These are phyloP conservation scores for Moringa oleifera DNA, from an alignment of 345 rosid species.

Conservation along the genomic window DNA sequence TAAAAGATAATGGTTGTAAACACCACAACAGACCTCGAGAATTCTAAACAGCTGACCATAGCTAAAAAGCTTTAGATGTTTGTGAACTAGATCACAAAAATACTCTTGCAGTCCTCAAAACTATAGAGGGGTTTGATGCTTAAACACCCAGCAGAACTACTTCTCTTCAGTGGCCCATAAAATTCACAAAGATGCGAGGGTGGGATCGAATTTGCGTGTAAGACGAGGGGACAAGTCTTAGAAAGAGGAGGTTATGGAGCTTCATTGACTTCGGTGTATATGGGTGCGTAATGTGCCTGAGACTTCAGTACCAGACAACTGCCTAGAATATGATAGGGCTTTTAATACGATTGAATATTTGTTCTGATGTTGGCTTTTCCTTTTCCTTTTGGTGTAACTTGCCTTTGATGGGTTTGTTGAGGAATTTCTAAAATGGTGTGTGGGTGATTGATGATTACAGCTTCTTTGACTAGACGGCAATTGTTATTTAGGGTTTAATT, in stretches of 20 bases:
- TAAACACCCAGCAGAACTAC: not conserved
- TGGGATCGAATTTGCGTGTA: not conserved
- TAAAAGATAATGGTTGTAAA: not conserved
- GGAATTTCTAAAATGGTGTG: too few species aligned
- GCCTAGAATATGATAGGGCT: too few species aligned
- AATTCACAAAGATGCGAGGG: too few species aligned
- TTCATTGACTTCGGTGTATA: not conserved
- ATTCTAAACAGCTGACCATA: slow-evolving; percentile 19
- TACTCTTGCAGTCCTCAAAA: too few species aligned
- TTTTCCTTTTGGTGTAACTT: not conserved
- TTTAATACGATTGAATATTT: not conserved
- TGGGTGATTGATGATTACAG: not conserved
- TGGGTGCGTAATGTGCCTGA: too few species aligned
- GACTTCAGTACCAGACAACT: too few species aligned
- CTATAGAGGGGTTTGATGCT: too few species aligned
- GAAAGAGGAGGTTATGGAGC: not conserved
- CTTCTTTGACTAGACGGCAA: not conserved
- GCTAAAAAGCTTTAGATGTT: slow-evolving; percentile 3
- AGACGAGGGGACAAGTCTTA: not conserved
- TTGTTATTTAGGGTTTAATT: not conserved
- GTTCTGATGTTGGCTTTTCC: too few species aligned
- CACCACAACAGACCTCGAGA: slow-evolving; percentile 15
- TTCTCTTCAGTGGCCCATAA: not conserved
- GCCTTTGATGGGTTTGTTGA: not conserved
- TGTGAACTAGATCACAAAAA: slow-evolving; percentile 9